Evolutionary conservation across 768 basidiomycete species (phyloP), one percentile per base, ranked within the genome.

Genomic region (Brasilioporus rufonigricans): DNA sequence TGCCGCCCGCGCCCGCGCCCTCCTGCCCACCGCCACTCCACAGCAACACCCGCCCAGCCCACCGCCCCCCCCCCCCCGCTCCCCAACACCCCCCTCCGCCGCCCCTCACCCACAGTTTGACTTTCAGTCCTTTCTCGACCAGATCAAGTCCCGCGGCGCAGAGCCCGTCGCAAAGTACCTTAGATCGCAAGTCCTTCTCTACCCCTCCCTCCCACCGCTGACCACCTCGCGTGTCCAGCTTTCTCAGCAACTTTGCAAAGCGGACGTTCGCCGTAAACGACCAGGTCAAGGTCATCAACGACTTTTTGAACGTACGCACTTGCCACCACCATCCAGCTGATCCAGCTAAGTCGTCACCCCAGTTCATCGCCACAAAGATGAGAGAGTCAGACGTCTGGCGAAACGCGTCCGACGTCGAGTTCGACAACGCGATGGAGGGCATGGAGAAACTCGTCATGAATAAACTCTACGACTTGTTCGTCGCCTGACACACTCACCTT

Each of bases 401-500:
- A 65, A 84, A 84, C 55, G 81, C 81, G 1, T 78, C 85, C 3
- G 86, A 92, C 21, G 73, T 76, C 7, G 94, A 98, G 70, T 98
- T 99, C 60, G 97, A 98, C 50, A 95, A 96, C 63, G 93, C 94
- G 0, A 83, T 93, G 77, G 97, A 99, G 72, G 95, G 94, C 48
- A 98, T 98, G 93, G 97, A 99, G 78, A 99, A 99, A 71, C 81
- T 99, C 8, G 97, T 99, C 61, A 98, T 99, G 97, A 99, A 98
- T 64, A 79, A 93, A 48, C 74, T 98, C 49, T 98, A 97, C 70
- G 92, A 94, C 63, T 93, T 91, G 95, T 98, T 58, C 67, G 89
- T 83, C 52, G 5, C 46, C n/a, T 38, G 19, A 19, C 48, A 23
- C 57, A 9, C 35, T 48, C 58, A 12, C 19, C 14, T 21, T 33